These are phyloP conservation scores for Myxozyma mucilagina DNA, from an alignment of 805 yeast genomes.

Conservation along the genomic window DNA sequence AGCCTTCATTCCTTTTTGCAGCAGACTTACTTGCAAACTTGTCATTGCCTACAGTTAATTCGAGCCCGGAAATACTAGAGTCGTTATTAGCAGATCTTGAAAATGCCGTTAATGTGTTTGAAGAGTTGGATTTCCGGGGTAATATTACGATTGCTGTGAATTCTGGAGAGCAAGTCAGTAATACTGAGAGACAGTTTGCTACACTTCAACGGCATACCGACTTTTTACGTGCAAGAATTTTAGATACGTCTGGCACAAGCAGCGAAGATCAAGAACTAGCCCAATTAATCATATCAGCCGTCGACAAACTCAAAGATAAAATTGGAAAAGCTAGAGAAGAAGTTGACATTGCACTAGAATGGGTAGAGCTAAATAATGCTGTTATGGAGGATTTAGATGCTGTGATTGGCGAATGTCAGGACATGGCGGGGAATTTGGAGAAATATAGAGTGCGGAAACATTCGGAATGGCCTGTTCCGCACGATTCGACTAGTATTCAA, in stretches of 20 bases:
- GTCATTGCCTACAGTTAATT: not conserved
- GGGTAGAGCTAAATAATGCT: constrained; percentile 18
- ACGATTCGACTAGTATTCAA: not conserved
- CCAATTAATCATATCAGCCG: constrained; percentile 5
- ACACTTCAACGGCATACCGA: constrained; percentile 5
- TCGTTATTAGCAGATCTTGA: constrained; percentile 9
- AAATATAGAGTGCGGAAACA: constrained; percentile 2
- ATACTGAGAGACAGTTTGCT: constrained; percentile 1
- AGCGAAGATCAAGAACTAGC: constrained; percentile 1
- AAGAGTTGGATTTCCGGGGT: constrained; percentile 6
- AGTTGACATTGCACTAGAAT: constrained; percentile 28
- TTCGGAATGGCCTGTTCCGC: constrained; percentile 10
- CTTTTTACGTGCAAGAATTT: constrained; percentile 5
- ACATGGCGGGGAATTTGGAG: constrained; percentile 4
- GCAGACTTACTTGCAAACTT: not conserved
- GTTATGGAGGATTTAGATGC: constrained; percentile 13
- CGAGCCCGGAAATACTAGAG: not conserved
- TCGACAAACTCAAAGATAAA: not conserved
- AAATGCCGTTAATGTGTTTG: constrained; percentile 4
- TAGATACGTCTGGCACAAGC: not conserved
- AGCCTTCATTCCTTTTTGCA: not conserved
- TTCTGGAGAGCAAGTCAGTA: not conserved
- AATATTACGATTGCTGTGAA: constrained; percentile 10
- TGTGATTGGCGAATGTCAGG: constrained; percentile 15
- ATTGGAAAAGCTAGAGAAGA: constrained; percentile 11